These are phyloP conservation scores for Beta macrorhiza DNA, from an alignment of 179 eudicot species.

Conservation along the genomic window DNA sequence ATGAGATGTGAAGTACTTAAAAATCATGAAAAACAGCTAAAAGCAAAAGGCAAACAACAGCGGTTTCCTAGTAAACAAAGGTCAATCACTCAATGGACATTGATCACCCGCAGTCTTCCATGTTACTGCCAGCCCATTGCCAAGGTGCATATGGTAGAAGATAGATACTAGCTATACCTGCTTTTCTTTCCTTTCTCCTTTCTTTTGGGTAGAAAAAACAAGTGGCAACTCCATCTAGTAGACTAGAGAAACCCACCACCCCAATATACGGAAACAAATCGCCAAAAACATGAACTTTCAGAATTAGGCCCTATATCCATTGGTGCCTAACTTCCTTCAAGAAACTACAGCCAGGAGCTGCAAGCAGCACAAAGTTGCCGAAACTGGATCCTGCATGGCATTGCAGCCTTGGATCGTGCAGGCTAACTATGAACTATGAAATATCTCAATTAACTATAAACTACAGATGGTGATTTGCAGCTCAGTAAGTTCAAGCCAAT, in stretches of 20 bases:
- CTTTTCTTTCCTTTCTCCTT: neutral
- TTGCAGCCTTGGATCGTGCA: neutral
- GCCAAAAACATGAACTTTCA: neutral
- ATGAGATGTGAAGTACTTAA: constrained; percentile 13
- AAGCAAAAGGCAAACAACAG: constrained; percentile 13
- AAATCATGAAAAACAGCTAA: constrained; percentile 13
- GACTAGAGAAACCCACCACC: neutral
- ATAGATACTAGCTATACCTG: neutral
- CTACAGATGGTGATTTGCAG: constrained; percentile 1
- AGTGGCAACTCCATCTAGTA: neutral
- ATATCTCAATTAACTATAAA: neutral
- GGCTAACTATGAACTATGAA: neutral
- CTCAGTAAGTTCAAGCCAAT: neutral
- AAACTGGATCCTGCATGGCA: neutral
- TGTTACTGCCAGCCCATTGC: neutral
- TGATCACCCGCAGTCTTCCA: neutral
- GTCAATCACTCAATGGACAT: neutral
- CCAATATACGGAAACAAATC: neutral
- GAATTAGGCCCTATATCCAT: neutral
- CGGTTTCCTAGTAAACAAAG: constrained; percentile 7
- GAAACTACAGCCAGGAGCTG: neutral
- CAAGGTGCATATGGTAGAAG: neutral
- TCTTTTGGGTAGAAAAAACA: neutral
- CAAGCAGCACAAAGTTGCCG: neutral
- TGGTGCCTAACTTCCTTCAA: neutral